Percentiles rank a stretch among this genome's conserved stretches.
Evolutionary conservation across 2,329 filamentous ascomycete genomes (phyloP).

Genomic region (Phaeophleospora eucalypticola): DNA sequence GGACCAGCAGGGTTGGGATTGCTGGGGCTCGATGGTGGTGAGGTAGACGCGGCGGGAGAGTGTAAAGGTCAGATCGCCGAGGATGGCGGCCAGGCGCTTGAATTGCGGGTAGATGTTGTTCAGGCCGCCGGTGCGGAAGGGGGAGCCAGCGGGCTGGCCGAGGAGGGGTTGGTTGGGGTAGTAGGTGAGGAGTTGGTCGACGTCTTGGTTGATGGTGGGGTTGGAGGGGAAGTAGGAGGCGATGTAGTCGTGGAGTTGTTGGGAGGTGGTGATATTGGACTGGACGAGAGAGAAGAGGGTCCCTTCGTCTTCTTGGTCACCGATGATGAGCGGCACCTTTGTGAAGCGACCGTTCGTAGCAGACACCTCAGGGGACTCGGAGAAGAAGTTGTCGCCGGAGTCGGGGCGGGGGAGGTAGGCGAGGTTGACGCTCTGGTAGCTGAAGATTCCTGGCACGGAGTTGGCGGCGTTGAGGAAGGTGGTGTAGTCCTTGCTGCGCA

Average conservation of each 20-base stretch:
- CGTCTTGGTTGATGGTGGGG: slow-evolving; percentile 30
- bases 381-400: slow-evolving; percentile 51
- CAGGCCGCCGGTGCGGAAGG: slow-evolving; percentile 64
- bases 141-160: slow-evolving; percentile 57
- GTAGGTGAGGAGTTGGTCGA: slow-evolving; percentile 56
- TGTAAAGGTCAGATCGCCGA: slow-evolving; percentile 67
- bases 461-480: slow-evolving; percentile 60
- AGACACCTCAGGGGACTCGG: slow-evolving; percentile 60
- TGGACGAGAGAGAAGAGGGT: slow-evolving; percentile 68
- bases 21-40: slow-evolving; percentile 36
- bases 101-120: slow-evolving; percentile 73
- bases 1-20: slow-evolving; percentile 55
- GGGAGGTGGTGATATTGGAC: slow-evolving; percentile 60
- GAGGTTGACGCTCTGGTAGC: slow-evolving; percentile 60
- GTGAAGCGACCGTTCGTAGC: slow-evolving; percentile 38
- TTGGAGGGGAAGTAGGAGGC: slow-evolving; percentile 52
- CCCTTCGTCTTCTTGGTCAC: slow-evolving; percentile 78
- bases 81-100: slow-evolving; percentile 69
- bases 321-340: slow-evolving; percentile 54
- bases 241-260: slow-evolving; percentile 60
- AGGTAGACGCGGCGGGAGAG: slow-evolving; percentile 66
- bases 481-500: slow-evolving; percentile 6
- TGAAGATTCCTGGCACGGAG: slow-evolving; percentile 64
- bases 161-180: slow-evolving; percentile 53
- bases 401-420: slow-evolving; percentile 74